Evolutionary conservation across 2,329 filamentous ascomycete genomes (phyloP), one percentile per base, ranked within the genome.

Genomic region (Aureobasidium mangrovei): DNA sequence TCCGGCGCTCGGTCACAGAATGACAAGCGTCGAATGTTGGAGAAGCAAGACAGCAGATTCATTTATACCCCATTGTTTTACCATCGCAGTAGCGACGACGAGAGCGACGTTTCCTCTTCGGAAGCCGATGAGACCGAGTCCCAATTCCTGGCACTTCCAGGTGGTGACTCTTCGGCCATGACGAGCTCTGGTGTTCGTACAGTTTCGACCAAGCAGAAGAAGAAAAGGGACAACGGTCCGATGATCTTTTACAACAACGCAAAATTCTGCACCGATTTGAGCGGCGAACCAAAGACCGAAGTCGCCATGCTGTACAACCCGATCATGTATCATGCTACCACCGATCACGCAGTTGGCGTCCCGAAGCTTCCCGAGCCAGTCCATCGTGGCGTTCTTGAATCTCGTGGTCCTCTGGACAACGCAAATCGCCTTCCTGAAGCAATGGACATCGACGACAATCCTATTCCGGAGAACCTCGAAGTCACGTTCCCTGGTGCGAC

Each of bases 201-300:
- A 63, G 62, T 74, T 33, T 59, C 57, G 7, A 58, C 56, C 4
- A 66, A 61, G 57, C 61, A 58, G 53, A 76, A 71, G 59, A 80
- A 78, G 65, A 77, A 78, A 28, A 77, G 74, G 0, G 76, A 82
- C 9, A 82, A 86, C 56, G 88, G 88, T 7, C 83, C 86, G 1
- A 85, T 94, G 60, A 89, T 91, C 18, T 94, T 91, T 64, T 94
- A 91, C 66, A 88, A 79, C 57, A 86, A 85, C 28, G 85, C 85
- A 1, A 81, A 80, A 0, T 95, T 93, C 66, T 93, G 83, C 66
- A 90, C 84, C 1, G 89, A 95, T 65, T 70, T 93, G 3, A 87
- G 84, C 12, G 84, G 84, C 2, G 85, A 90, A 61, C 73, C 73
- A 7, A 61, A 58, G 33, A 55, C 61, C 9, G 54, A 57, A 27